Percentiles rank a stretch among this genome's conserved stretches.
Conservation (phyloP, 768 basidiomycete species). For the Psilocybe azurescens region DNA sequence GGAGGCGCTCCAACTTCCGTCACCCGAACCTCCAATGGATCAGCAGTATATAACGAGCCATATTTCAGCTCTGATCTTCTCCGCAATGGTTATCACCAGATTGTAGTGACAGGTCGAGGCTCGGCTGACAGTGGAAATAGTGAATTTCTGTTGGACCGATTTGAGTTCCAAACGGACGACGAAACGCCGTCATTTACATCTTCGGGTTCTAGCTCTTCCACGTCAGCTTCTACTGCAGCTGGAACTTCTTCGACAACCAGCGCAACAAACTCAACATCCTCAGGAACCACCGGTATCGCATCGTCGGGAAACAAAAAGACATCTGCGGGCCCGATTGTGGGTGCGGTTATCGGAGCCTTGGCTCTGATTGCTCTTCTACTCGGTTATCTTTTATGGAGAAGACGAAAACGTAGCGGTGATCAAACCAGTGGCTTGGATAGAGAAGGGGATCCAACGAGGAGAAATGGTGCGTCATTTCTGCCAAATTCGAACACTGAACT, state of each 20-base stretch:
- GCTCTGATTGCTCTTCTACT: constrained; percentile 12
- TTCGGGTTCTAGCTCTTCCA: not conserved
- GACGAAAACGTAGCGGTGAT: not conserved
- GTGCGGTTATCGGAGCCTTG: constrained; percentile 16
- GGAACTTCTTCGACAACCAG: not conserved
- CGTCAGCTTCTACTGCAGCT: not conserved
- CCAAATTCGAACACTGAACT: not conserved
- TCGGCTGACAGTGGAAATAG: constrained; percentile 19
- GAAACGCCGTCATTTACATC: constrained; percentile 16
- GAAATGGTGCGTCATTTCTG: not conserved
- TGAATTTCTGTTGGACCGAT: constrained; percentile 26
- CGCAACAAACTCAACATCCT: not conserved
- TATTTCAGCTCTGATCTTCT: constrained; percentile 19
- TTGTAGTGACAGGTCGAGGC: constrained; percentile 24
- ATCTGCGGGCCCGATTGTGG: constrained; percentile 19
- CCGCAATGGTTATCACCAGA: constrained; percentile 19
- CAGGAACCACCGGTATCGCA: not conserved
- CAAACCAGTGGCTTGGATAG: not conserved
- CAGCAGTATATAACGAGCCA: constrained; percentile 20
- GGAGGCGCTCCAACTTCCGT: constrained; percentile 16
- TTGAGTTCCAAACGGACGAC: constrained; percentile 24
- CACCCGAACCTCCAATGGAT: constrained; percentile 22
- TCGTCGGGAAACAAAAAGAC: constrained; percentile 9
- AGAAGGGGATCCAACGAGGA: not conserved
- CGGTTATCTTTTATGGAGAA: constrained; percentile 15